A percentile compares a stretch with the other conserved stretches of the same genome.
These are phyloP conservation scores for Dendrobium chrysotoxum DNA, from an alignment of 106 monocot species.

Conservation along the genomic window DNA sequence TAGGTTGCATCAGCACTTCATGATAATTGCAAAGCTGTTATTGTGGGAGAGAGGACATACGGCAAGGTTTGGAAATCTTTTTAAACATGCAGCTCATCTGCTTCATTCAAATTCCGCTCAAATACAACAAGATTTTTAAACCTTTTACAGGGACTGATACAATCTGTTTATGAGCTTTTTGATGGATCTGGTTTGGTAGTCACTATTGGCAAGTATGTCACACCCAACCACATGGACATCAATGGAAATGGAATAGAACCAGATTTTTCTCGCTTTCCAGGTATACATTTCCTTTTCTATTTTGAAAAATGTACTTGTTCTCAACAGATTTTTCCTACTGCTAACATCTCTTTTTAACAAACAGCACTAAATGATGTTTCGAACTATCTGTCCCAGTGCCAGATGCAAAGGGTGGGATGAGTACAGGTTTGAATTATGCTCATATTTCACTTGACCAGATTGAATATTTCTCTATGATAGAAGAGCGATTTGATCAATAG, in stretches of 20 bases:
- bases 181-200: constrained; percentile 97
- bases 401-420: constrained; percentile 27
- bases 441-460: neutral
- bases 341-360: neutral
- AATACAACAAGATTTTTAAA: neutral
- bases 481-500: neutral
- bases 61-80: constrained; percentile 56
- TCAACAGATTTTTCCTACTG: neutral
- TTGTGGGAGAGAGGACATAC: constrained; percentile 81
- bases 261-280: constrained; percentile 69
- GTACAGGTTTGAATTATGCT: constrained; percentile 6
- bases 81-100: neutral
- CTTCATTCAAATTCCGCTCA: neutral
- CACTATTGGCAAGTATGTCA: constrained; percentile 91
- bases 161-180: constrained; percentile 92
- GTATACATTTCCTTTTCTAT: constrained; percentile 19
- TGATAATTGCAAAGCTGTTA: constrained; percentile 92
- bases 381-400: constrained; percentile 51
- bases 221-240: constrained; percentile 71
- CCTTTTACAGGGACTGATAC: constrained; percentile 74
- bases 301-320: neutral
- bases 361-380: constrained; percentile 56
- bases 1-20: constrained; percentile 96
- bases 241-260: constrained; percentile 92
- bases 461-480: no score